phyloP scores from a whole-genome alignment of 2,329 filamentous ascomycete genomes.

The Allantophomopsis lycopodina region DNA sequence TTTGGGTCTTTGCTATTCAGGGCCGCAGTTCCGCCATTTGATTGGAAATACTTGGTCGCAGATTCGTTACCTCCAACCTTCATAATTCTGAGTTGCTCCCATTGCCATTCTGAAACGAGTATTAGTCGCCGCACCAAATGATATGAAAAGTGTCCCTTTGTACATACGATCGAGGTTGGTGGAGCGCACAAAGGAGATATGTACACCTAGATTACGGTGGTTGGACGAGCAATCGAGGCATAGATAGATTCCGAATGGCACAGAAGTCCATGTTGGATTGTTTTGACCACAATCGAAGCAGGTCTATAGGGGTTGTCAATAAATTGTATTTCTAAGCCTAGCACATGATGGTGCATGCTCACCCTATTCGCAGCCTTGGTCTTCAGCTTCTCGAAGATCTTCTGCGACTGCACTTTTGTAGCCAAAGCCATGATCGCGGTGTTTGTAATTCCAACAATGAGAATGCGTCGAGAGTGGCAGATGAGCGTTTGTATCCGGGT shows the following conservation, averaged over 20 bases:
- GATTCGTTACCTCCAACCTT: slow-evolving; percentile 98
- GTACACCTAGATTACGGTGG: slow-evolving; percentile 93
- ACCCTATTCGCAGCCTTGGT: slow-evolving; percentile 91
- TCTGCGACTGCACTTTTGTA: slow-evolving; percentile 87
- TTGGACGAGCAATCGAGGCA: slow-evolving; percentile 96
- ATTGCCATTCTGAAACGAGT: slow-evolving; percentile 69
- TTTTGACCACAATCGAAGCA: slow-evolving; percentile 98
- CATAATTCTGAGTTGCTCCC: slow-evolving; percentile 94
- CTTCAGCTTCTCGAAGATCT: slow-evolving; percentile 97
- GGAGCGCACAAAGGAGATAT: slow-evolving; percentile 97
- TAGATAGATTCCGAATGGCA: slow-evolving; percentile 93
- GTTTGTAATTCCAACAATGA: not conserved
- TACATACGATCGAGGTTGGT: slow-evolving; percentile 94
- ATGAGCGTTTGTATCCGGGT: not conserved
- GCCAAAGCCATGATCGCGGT: slow-evolving; percentile 47
- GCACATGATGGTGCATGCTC: slow-evolving; percentile 15
- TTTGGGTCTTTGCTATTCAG: slow-evolving; percentile 94
- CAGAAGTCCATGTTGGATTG: slow-evolving; percentile 96
- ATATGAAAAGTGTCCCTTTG: slow-evolving; percentile 2
- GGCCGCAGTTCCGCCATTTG: slow-evolving; percentile 85
- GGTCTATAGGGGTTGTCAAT: slow-evolving; percentile 38
- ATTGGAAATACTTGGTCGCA: slow-evolving; percentile 95
- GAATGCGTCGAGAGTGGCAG: no score
- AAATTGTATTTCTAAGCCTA: no score
- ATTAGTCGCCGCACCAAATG: slow-evolving; percentile 7